Conservation (phyloP, 345 rosid genomes). For the Sapria himalayana region DNA sequence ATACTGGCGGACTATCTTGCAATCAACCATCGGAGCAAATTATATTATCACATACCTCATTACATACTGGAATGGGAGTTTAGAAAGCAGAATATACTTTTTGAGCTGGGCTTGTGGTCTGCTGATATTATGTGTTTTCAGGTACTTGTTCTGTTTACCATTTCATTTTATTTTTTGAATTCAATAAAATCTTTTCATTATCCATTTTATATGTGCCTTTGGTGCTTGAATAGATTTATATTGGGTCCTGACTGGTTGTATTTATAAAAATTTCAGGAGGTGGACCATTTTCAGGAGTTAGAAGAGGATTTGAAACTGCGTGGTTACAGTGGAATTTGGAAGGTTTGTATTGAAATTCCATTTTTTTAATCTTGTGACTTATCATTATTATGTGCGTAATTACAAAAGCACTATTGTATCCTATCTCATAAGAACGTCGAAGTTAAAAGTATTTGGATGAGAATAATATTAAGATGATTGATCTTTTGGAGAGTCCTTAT, state of each 20-base stretch:
- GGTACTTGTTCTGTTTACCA: slow-evolving; percentile 17
- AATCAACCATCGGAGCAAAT: slow-evolving; percentile 40
- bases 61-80: slow-evolving; percentile 62
- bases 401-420: no score
- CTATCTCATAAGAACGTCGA: no score
- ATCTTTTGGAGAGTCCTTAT: no score
- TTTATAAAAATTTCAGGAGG: slow-evolving; percentile 36
- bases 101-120: slow-evolving; percentile 81
- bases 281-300: slow-evolving; percentile 70
- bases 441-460: no score
- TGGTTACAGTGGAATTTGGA: slow-evolving; percentile 76
- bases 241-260: not conserved
- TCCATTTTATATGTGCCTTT: not conserved
- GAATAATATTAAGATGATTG: no score
- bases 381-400: not conserved
- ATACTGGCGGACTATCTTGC: slow-evolving; percentile 90
- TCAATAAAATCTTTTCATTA: not conserved
- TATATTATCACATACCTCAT: slow-evolving; percentile 67
- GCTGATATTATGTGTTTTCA: slow-evolving; percentile 94
- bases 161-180: not conserved
- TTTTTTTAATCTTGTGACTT: slow-evolving; percentile 1
- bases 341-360: slow-evolving; percentile 21
- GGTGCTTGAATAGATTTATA: slow-evolving; percentile 4
- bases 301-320: slow-evolving; percentile 38
- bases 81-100: slow-evolving; percentile 50